Conservation (phyloP, 345 rosid species). For the Eucalyptus erythrocorys region DNA sequence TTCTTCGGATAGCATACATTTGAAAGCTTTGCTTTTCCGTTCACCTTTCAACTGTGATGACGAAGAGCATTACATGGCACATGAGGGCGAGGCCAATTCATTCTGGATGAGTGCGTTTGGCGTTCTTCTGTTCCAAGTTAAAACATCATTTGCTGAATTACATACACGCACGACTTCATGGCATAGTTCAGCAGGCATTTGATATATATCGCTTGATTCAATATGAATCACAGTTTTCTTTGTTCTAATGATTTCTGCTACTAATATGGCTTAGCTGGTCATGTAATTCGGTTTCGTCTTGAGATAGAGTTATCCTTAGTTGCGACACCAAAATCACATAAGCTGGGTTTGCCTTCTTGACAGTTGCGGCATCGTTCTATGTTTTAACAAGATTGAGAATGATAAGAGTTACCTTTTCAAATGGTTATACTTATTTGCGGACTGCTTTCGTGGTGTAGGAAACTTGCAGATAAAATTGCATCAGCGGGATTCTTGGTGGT, state of each 20-base stretch:
- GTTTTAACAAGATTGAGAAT: background rate
- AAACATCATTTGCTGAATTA: background rate
- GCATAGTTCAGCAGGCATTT: background rate
- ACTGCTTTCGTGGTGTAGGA: background rate
- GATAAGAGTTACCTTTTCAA: background rate
- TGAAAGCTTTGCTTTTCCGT: background rate
- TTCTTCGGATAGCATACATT: background rate
- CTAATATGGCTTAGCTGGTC: background rate
- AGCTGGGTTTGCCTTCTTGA: background rate
- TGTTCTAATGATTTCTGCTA: background rate
- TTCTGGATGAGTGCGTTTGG: background rate
- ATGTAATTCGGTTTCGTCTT: background rate
- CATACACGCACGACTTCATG: background rate
- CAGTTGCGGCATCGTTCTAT: background rate
- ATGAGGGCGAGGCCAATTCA: background rate
- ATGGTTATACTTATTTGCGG: background rate
- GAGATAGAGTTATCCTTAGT: background rate
- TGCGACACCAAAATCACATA: background rate
- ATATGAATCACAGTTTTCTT: background rate
- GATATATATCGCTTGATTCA: background rate
- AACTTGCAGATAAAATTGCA: conserved; percentile 26
- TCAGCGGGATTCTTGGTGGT: conserved; percentile 21
- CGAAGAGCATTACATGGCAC: background rate
- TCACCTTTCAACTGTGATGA: background rate
- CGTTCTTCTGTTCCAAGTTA: background rate